A percentile compares a stretch with the other conserved stretches of the same genome.
These are phyloP conservation scores for Candida oleophila DNA, from an alignment of 805 yeast genomes.

Conservation along the genomic window DNA sequence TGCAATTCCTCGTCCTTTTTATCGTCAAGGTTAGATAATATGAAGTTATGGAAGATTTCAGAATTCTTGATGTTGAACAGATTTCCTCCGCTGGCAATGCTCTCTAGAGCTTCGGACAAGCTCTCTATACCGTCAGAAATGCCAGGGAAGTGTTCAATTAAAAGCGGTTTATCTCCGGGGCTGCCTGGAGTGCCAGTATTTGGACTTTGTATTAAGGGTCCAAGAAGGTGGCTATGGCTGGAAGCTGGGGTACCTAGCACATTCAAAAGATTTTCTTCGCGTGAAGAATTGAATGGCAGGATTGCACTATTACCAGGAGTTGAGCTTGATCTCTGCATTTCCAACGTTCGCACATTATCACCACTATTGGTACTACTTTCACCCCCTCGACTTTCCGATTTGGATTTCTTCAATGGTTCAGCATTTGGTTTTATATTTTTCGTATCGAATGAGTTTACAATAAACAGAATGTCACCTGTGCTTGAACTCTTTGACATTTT, in stretches of 20 bases:
- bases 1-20: constrained; percentile 1
- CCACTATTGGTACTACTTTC: neutral
- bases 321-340: neutral
- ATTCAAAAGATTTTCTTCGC: neutral
- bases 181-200: neutral
- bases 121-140: constrained; percentile 26
- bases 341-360: neutral
- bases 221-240: neutral
- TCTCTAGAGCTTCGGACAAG: constrained; percentile 24
- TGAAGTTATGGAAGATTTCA: constrained; percentile 25
- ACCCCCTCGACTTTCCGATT: neutral
- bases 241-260: neutral
- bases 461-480: neutral
- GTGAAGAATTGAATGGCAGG: neutral
- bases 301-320: neutral
- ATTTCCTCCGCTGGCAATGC: constrained; percentile 23
- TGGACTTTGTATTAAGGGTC: neutral
- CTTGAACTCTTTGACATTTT: neutral
- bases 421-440: neutral
- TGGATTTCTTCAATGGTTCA: constrained; percentile 1
- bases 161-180: neutral
- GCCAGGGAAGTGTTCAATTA: constrained; percentile 12
- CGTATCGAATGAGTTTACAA: neutral
- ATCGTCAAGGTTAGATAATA: constrained; percentile 11
- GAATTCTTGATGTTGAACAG: constrained; percentile 25